Evolutionary conservation across 371 early-diverging fungal species (phyloP).

Genomic region (Mucor lusitanicus): DNA sequence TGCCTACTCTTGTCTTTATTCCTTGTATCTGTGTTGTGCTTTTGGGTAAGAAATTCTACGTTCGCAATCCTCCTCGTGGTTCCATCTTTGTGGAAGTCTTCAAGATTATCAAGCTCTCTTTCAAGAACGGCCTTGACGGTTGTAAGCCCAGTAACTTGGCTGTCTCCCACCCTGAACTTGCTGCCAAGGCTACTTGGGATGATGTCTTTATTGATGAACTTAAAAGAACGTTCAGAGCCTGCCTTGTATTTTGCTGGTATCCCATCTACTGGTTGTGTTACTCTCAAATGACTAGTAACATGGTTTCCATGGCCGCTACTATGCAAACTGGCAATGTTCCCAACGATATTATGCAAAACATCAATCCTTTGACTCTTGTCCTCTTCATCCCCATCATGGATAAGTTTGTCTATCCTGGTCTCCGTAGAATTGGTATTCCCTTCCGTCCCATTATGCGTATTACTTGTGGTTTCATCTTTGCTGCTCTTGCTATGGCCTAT

Average conservation of each 20-base stretch:
- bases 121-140: slow-evolving; percentile 40
- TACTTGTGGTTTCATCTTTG: slow-evolving; percentile 67
- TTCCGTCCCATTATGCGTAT: slow-evolving; percentile 75
- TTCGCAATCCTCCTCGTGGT: slow-evolving; percentile 64
- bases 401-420: slow-evolving; percentile 63
- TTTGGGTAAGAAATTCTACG: slow-evolving; percentile 60
- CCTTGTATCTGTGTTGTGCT: slow-evolving; percentile 62
- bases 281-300: slow-evolving; percentile 74
- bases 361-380: slow-evolving; percentile 69
- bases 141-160: slow-evolving; percentile 39
- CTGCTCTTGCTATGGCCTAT: slow-evolving; percentile 70
- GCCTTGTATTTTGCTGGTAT: slow-evolving; percentile 72
- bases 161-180: slow-evolving; percentile 33
- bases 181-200: slow-evolving; percentile 61
- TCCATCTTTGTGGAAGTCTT: slow-evolving; percentile 52
- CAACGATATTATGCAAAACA: slow-evolving; percentile 65
- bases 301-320: slow-evolving; percentile 71
- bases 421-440: slow-evolving; percentile 66
- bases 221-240: slow-evolving; percentile 63
- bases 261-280: slow-evolving; percentile 84
- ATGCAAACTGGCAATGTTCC: slow-evolving; percentile 70
- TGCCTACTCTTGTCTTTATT: slow-evolving; percentile 72
- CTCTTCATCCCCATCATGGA: slow-evolving; percentile 77
- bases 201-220: slow-evolving; percentile 76
- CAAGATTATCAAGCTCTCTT: slow-evolving; percentile 32